Percentiles rank a stretch among this genome's conserved stretches.
phyloP scores from a whole-genome alignment of 2,329 filamentous ascomycete species.

The Fusarium lyarnte region DNA sequence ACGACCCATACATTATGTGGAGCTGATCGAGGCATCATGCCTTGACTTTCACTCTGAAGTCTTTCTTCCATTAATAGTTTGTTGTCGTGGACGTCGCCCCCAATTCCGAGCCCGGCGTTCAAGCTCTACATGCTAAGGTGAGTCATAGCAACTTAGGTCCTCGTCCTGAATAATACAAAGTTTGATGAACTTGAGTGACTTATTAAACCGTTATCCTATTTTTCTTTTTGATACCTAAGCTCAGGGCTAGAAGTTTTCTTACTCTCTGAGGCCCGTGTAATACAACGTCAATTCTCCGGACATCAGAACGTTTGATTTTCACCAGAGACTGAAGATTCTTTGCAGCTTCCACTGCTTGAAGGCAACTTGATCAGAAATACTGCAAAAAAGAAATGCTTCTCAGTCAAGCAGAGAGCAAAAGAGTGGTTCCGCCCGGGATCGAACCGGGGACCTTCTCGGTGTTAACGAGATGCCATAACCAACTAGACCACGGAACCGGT shows the following conservation, averaged over 20 bases:
- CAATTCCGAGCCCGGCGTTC: accelerated
- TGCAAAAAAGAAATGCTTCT: neutral
- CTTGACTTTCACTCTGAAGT: neutral
- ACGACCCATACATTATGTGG: neutral
- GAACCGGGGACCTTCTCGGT: conserved; percentile 11
- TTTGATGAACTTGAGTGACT: neutral
- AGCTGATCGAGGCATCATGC: neutral
- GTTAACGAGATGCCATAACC: neutral
- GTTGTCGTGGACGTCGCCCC: no score
- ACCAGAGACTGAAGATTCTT: accelerated
- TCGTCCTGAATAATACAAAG: neutral
- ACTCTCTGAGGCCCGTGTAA: accelerated
- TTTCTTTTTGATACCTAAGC: no score
- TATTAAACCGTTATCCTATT: no score
- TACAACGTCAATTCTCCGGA: no score
- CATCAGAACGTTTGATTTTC: no score
- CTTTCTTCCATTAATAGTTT: no score
- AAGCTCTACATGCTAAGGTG: neutral
- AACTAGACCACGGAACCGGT: conserved; percentile 11
- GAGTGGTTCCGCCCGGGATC: conserved; percentile 7
- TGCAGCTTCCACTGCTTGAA: accelerated
- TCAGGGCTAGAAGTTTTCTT: neutral
- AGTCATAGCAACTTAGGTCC: neutral
- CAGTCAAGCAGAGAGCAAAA: neutral
- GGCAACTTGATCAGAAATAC: accelerated